Percentiles rank a stretch among this genome's conserved stretches.
phyloP scores from a whole-genome alignment of 805 yeast genomes.

The Kodamaea fukazawae region DNA sequence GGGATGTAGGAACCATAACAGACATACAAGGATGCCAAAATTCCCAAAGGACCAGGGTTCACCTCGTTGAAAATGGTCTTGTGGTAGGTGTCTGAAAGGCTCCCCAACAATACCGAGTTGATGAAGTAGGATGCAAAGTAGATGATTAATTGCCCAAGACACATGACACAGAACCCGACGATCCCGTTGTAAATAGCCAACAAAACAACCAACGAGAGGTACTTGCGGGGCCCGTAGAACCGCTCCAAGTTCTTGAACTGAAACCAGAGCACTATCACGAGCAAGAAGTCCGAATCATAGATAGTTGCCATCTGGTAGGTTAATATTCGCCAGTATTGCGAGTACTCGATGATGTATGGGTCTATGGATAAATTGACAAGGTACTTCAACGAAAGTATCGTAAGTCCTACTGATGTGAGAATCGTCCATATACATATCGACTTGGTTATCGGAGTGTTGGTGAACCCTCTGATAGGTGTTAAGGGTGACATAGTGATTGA shows the following conservation, averaged over 20 bases:
- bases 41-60: slow-evolving; percentile 40
- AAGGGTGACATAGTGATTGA: slow-evolving; percentile 29
- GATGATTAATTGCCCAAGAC: slow-evolving; percentile 38
- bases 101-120: slow-evolving; percentile 6
- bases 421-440: slow-evolving; percentile 34
- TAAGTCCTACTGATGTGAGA: slow-evolving; percentile 37
- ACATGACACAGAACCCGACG: slow-evolving; percentile 35
- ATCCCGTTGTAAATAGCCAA: slow-evolving; percentile 48
- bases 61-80: slow-evolving; percentile 34
- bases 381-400: slow-evolving; percentile 45
- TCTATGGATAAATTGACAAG: slow-evolving; percentile 42
- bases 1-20: slow-evolving; percentile 37
- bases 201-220: slow-evolving; percentile 44
- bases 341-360: slow-evolving; percentile 54
- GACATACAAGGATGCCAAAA: slow-evolving; percentile 37
- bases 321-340: slow-evolving; percentile 56
- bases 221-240: slow-evolving; percentile 54
- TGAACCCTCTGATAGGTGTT: slow-evolving; percentile 43
- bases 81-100: slow-evolving; percentile 13
- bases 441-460: slow-evolving; percentile 44
- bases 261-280: slow-evolving; percentile 45
- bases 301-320: slow-evolving; percentile 52
- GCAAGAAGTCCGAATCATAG: slow-evolving; percentile 56
- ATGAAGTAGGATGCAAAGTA: slow-evolving; percentile 11
- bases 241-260: slow-evolving; percentile 57